phyloP scores from a whole-genome alignment of 2,329 filamentous ascomycete genomes.

The Myriosclerotinia duriaeana region DNA sequence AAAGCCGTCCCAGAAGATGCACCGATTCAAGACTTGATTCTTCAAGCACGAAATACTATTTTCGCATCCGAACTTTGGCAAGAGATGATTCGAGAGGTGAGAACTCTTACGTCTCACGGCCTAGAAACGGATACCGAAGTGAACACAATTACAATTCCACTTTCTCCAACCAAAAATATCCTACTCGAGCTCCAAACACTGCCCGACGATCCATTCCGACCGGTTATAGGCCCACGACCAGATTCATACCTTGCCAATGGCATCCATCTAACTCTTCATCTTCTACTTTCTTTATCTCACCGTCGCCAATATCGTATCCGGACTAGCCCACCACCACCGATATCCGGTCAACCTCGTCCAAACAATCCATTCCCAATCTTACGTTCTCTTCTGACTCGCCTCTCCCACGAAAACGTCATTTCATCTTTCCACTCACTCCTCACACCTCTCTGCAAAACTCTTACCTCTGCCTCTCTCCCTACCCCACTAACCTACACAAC shows the following conservation, averaged over 20 bases:
- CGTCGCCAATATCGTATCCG: slow-evolving; percentile 69
- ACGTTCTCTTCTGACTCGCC: slow-evolving; percentile 49
- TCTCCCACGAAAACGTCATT: slow-evolving; percentile 36
- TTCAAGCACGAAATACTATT: slow-evolving; percentile 73
- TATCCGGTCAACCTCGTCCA: slow-evolving; percentile 49
- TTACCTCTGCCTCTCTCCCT: slow-evolving; percentile 33
- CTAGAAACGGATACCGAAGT: slow-evolving; percentile 58
- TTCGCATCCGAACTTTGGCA: slow-evolving; percentile 88
- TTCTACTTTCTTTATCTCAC: slow-evolving; percentile 78
- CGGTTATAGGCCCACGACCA: slow-evolving; percentile 34
- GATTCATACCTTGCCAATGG: slow-evolving; percentile 60
- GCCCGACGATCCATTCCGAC: slow-evolving; percentile 46
- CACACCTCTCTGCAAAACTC: slow-evolving; percentile 30
- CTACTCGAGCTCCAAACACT: slow-evolving; percentile 66
- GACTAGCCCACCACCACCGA: slow-evolving; percentile 60
- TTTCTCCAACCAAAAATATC: slow-evolving; percentile 56
- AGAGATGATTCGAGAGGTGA: slow-evolving; percentile 80
- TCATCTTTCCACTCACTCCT: slow-evolving; percentile 31
- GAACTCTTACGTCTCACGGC: slow-evolving; percentile 67
- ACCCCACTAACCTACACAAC: slow-evolving; percentile 34
- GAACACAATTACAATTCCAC: slow-evolving; percentile 55
- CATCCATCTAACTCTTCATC: slow-evolving; percentile 65
- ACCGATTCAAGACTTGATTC: slow-evolving; percentile 65
- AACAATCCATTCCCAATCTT: slow-evolving; percentile 57
- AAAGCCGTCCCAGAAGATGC: slow-evolving; percentile 56